Base-by-base conservation (phyloP, 768 basidiomycete genomes). In the Xerocomus brunneocitrinus region DNA sequence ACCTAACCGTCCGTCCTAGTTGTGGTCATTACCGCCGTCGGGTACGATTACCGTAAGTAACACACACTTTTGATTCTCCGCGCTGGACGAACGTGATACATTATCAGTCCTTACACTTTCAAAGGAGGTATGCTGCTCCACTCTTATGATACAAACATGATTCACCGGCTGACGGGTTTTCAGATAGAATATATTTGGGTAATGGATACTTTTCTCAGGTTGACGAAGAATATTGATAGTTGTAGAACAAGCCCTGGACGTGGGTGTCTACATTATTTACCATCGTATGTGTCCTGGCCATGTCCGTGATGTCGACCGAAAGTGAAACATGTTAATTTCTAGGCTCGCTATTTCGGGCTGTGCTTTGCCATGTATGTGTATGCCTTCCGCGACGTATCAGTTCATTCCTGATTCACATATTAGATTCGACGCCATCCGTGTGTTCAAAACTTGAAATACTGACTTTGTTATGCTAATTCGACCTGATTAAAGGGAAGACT, bases 161-260 rank as follows among this genome's bases (percentile, higher is more conserved):
- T 19, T 19, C 19, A 19, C 19, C 19, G 19, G 19, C 19, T 10
- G 27, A 36, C 25, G 8, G 27, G 2, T n/a, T 34, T 9, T 12
- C 27, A 53, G 52, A 49, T 53, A 36, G 47, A 42, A 41, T 34
- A 49, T 13, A 43, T 53, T 6, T 53, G 52, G 52, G 52, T 49
- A 36, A 47, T 1, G 9, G 9, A 35, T 24, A 34, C 4, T 8
- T n/a, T n/a, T 28, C 14, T 47, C 16, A 3, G 32, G 30, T 19
- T 4, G 34, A 36, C 16, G 5, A 12, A 16, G 6, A 8, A 27
- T 38, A 38, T 27, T 31, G 27, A 52, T 16, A 8, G 19, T 24
- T 8, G 14, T 16, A 52, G 52, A 47, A 8, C 22, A 52, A 47
- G n/a, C 47, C 19, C 1, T 49, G 47, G 40, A 35, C 5, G 8